Evolutionary conservation across 192 early-diverging fungal species (phyloP).

Genomic region (Podila epicladia): DNA sequence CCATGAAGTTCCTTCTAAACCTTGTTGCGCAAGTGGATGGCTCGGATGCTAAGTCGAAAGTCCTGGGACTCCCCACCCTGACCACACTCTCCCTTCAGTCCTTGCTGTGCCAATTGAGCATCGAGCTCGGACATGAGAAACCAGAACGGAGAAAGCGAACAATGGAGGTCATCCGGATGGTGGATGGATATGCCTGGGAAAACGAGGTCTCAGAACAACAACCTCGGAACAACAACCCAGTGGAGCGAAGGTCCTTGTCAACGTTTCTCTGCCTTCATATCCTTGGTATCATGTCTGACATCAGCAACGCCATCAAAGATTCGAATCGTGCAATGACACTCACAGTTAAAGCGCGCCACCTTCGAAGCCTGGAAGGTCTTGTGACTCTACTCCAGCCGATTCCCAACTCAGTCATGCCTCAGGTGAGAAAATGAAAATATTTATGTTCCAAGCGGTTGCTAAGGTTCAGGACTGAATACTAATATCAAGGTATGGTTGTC

Average conservation of each 20-base stretch:
- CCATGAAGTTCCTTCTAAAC: constrained; percentile 16
- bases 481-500: too few relatives aligned
- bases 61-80: constrained; percentile 4
- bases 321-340: constrained; percentile 13
- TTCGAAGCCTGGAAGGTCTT: constrained; percentile 18
- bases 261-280: constrained; percentile 27
- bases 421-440: constrained; percentile 8
- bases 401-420: background rate
- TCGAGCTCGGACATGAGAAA: constrained; percentile 31
- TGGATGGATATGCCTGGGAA: constrained; percentile 23
- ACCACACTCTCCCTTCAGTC: constrained; percentile 15
- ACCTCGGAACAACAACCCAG: background rate
- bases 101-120: constrained; percentile 18
- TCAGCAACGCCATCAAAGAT: constrained; percentile 29
- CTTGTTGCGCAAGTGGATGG: constrained; percentile 13
- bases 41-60: background rate
- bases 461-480: too few relatives aligned
- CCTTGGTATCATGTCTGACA: constrained; percentile 36
- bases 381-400: constrained; percentile 1
- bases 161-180: constrained; percentile 9
- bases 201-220: background rate
- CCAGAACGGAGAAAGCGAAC: constrained; percentile 2
- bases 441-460: too few relatives aligned
- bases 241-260: constrained; percentile 14
- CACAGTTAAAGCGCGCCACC: constrained; percentile 21